Evolutionary conservation across 108 stramenopile genomes (phyloP).

Genomic region (Pseudonitzschia delicatissima): DNA sequence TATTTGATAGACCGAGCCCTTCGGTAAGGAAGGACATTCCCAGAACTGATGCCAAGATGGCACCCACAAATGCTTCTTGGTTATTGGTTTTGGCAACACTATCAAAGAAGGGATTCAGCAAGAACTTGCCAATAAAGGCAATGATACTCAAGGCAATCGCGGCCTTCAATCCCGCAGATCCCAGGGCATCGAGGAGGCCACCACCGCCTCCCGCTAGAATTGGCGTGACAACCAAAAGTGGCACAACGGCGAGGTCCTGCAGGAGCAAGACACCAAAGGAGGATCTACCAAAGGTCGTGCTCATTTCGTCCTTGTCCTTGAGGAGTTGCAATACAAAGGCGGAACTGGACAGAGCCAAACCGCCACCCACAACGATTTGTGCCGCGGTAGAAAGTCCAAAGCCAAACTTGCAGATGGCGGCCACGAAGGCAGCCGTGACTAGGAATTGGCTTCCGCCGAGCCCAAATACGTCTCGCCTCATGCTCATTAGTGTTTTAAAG

Average conservation of each 20-base stretch:
- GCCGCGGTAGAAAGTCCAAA: constrained; percentile 65
- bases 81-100: constrained; percentile 60
- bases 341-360: constrained; percentile 84
- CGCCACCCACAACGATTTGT: constrained; percentile 83
- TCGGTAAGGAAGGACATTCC: constrained; percentile 90
- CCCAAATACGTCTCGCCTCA: constrained; percentile 90
- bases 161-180: constrained; percentile 74
- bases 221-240: constrained; percentile 88
- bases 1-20: constrained; percentile 90
- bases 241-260: constrained; percentile 93
- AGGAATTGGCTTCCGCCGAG: constrained; percentile 84
- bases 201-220: constrained; percentile 74
- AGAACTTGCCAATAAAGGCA: constrained; percentile 67
- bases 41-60: constrained; percentile 79
- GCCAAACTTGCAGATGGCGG: constrained; percentile 41
- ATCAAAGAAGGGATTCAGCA: constrained; percentile 78
- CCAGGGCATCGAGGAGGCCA: constrained; percentile 61
- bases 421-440: constrained; percentile 67
- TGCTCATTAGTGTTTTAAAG: constrained; percentile 77
- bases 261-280: constrained; percentile 91
- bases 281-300: constrained; percentile 79
- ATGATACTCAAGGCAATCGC: constrained; percentile 71
- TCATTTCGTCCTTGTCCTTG: constrained; percentile 84
- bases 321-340: constrained; percentile 93
- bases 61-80: constrained; percentile 90